Base-by-base conservation (phyloP, 2,329 filamentous ascomycete genomes). In the Ceratocystis alfenasii region DNA sequence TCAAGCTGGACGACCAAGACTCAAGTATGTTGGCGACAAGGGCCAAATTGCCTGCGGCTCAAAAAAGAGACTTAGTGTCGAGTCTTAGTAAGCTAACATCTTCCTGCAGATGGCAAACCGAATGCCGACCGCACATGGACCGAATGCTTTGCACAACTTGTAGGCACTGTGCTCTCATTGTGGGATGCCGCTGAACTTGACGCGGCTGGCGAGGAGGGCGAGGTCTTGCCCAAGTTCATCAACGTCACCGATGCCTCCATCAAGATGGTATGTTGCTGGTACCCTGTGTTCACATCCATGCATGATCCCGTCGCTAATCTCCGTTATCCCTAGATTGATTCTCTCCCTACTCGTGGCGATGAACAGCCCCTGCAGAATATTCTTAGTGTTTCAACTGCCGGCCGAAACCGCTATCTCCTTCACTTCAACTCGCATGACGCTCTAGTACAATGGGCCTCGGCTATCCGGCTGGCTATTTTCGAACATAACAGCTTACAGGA, bases 211-310 rank as follows among this genome's bases (percentile, higher is more conserved):
- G 87, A 90, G 71, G 85, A 94, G 71, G 88, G 87, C 69, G 89
- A 95, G 73, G 89, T 95, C 61, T 79, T 93, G 53, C 90, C 91
- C 41, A 94, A 89, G 63, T 99, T 96, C 74, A 92, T 99, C 75
- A 99, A 99, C 73, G 78, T 99, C 68, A 95, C 94, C 5, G 94
- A 99, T 80, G 94, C 94, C 22, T 96, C 94, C 0, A 91, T 99
- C 71, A 96, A 95, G 76, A 96, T 97, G 91, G 94, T 96, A 81
- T 70, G 76, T 68, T 20, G 33, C 25, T 25, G n/a, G n/a, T 22
- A 46, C 25, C 53, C 53, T 57, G 53, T 57, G 53, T 3, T 17
- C 15, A 7, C 36, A 28, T 33, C 53, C 53, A 57, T 30, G 53
- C 25, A 25, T 6, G 15, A 25, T 57, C 48, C 10, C 30, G 53